Percentiles rank a stretch among this genome's conserved stretches.
These are phyloP conservation scores for Chlorella vulgaris DNA, from an alignment of 139 green algal species.

Conservation along the genomic window DNA sequence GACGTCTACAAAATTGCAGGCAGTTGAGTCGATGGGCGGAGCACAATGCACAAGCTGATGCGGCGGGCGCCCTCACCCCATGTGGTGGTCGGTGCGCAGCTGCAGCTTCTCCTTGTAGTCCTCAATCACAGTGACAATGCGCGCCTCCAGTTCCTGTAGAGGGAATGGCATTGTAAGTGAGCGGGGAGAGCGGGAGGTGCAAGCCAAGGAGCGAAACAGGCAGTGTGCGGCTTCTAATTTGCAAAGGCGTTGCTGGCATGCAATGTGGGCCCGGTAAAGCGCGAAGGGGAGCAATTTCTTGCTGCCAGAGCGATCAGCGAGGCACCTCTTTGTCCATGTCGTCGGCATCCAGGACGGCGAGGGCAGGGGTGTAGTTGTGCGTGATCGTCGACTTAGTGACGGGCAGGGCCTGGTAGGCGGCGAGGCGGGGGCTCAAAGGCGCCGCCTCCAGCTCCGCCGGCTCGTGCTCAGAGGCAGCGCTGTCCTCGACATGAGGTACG, in stretches of 20 bases:
- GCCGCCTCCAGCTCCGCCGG: background rate
- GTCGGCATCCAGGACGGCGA: slow-evolving; percentile 67
- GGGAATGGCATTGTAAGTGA: background rate
- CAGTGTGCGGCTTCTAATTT: background rate
- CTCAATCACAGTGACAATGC: slow-evolving; percentile 60
- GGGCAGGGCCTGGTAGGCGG: slow-evolving; percentile 85
- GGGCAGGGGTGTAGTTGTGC: slow-evolving; percentile 64
- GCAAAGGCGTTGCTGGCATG: background rate
- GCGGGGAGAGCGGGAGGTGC: background rate
- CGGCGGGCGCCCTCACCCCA: slow-evolving; percentile 64
- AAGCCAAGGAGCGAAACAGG: background rate
- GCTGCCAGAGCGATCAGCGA: background rate
- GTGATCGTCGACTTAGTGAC: slow-evolving; percentile 70
- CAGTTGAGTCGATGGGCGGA: background rate
- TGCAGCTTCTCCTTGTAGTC: slow-evolving; percentile 83
- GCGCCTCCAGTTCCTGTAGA: slow-evolving; percentile 68
- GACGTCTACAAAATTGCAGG: background rate
- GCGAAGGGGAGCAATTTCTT: background rate
- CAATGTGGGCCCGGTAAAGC: too few species aligned
- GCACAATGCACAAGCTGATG: too few species aligned
- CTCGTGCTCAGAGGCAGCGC: background rate
- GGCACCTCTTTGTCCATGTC: slow-evolving; percentile 59
- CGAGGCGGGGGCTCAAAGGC: slow-evolving; percentile 23
- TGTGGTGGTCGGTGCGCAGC: slow-evolving; percentile 83
- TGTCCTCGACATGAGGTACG: background rate